A percentile compares a stretch with the other conserved stretches of the same genome.
phyloP scores from a whole-genome alignment of 305 asterid species.

The Fraxinus dipetala region DNA sequence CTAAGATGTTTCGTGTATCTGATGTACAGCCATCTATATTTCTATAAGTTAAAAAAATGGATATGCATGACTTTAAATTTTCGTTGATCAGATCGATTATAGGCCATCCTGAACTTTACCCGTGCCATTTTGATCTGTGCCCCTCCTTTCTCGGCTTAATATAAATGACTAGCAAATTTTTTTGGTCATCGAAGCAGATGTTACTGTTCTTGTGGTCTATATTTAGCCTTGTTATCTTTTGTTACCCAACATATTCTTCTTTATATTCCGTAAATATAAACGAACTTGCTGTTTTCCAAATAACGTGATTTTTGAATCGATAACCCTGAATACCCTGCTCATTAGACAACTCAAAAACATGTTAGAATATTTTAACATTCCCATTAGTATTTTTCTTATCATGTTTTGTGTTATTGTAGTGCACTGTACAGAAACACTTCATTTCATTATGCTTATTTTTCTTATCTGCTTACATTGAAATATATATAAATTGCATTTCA shows the following conservation, averaged over 20 bases:
- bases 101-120: neutral
- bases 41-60: neutral
- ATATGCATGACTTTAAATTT: neutral
- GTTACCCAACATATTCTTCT: neutral
- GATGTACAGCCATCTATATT: neutral
- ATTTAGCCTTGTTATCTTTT: neutral
- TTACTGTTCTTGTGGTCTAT: neutral
- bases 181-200: neutral
- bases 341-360: neutral
- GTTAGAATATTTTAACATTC: neutral
- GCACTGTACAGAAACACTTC: neutral
- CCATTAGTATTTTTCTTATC: neutral
- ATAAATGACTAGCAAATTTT: neutral
- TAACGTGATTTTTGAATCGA: neutral
- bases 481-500: neutral
- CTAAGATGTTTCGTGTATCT: neutral
- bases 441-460: neutral
- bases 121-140: neutral
- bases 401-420: neutral
- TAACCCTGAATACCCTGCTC: neutral
- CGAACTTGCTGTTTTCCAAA: neutral
- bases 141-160: neutral
- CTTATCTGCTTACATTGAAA: neutral
- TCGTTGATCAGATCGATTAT: neutral
- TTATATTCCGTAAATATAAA: neutral